Conservation (phyloP, 495 filamentous ascomycete species). For the Penicillium ucsense region DNA sequence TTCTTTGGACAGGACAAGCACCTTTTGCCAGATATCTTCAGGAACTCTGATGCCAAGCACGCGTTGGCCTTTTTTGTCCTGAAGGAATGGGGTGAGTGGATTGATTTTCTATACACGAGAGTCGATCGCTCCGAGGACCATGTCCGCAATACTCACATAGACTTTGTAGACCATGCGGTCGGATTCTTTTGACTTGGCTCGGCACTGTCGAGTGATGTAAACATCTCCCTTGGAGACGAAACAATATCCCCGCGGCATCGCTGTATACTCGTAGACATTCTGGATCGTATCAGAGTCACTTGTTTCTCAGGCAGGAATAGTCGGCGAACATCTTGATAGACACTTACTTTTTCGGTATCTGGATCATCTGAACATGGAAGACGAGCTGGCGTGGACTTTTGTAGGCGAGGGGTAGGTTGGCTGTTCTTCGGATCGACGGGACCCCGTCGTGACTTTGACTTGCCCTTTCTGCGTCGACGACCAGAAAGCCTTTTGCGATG, state of each 20-base stretch:
- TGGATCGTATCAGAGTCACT: conserved; percentile 1
- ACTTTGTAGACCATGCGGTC: conserved; percentile 31
- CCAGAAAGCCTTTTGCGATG: too few species aligned
- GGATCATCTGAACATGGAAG: too few species aligned
- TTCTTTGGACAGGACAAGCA: conserved; percentile 19
- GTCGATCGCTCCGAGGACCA: not conserved
- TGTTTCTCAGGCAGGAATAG: too few species aligned
- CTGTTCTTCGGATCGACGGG: too few species aligned
- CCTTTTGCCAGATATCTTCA: conserved; percentile 22
- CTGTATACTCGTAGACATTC: conserved; percentile 21
- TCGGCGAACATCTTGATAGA: too few species aligned
- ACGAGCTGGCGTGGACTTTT: too few species aligned
- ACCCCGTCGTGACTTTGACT: too few species aligned
- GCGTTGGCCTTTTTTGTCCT: conserved; percentile 25
- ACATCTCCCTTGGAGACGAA: conserved; percentile 43
- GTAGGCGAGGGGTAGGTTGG: too few species aligned
- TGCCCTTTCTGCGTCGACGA: too few species aligned
- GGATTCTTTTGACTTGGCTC: conserved; percentile 34
- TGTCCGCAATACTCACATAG: conserved; percentile 20
- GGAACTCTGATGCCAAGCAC: conserved; percentile 40
- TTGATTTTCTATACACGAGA: too few species aligned
- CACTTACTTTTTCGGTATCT: too few species aligned
- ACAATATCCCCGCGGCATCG: conserved; percentile 27
- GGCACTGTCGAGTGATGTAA: conserved; percentile 42
- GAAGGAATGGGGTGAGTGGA: not conserved